Evolutionary conservation across 176 grass and related monocot species (phyloP).

Genomic region (Avena insularis): DNA sequence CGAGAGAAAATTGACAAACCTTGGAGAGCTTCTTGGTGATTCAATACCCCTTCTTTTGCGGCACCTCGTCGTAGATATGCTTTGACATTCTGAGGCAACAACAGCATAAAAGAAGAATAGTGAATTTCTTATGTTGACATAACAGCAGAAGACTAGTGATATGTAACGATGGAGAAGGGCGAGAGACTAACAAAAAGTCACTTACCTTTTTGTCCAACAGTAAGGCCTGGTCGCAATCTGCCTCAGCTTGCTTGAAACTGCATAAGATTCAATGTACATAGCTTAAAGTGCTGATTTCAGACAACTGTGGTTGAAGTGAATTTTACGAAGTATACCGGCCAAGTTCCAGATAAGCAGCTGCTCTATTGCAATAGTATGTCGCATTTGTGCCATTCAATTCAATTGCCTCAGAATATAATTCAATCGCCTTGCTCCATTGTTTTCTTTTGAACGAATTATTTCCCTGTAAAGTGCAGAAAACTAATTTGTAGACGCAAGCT

Average conservation of each 20-base stretch:
- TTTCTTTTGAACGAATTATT: conserved; percentile 83
- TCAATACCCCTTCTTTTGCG: conserved; percentile 75
- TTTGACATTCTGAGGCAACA: conserved; percentile 80
- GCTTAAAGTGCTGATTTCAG: conserved; percentile 30
- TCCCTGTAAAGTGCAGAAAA: conserved; percentile 57
- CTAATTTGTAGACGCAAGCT: background rate
- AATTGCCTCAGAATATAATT: conserved; percentile 85
- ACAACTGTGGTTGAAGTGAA: conserved; percentile 32
- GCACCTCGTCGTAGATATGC: conserved; percentile 89
- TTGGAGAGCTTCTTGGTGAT: conserved; percentile 88
- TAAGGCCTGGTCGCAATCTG: conserved; percentile 81
- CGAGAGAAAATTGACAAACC: conserved; percentile 54
- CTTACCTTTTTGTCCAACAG: conserved; percentile 89
- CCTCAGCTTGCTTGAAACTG: conserved; percentile 90
- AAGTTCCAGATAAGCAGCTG: conserved; percentile 93
- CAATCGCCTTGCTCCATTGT: conserved; percentile 87
- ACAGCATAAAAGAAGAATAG: conserved; percentile 15
- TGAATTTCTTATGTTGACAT: background rate
- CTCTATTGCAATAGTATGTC: conserved; percentile 96
- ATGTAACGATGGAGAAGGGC: background rate
- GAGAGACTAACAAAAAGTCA: background rate
- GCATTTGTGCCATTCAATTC: conserved; percentile 77
- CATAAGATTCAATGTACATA: conserved; percentile 45
- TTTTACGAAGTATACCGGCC: conserved; percentile 60
- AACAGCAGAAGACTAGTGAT: conserved; percentile 34